Conservation (phyloP, 1,139 yeast genomes). For the Lodderomyces elongisporus region DNA sequence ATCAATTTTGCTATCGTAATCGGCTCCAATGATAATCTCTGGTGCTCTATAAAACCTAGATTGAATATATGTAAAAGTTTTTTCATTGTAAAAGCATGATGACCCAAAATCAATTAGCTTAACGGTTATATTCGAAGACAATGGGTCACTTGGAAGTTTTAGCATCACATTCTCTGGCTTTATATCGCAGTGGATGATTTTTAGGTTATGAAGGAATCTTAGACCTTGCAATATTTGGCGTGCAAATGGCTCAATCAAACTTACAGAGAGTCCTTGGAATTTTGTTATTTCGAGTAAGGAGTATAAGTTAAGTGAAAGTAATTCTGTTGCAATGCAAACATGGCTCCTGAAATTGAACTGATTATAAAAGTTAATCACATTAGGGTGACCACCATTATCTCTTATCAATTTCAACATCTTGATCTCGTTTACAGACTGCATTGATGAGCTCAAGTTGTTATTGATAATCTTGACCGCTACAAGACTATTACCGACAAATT, state of each 20-base stretch:
- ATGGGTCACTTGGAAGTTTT: conserved; percentile 21
- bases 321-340: conserved; percentile 75
- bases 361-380: conserved; percentile 51
- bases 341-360: conserved; percentile 82
- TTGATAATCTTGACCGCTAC: conserved; percentile 78
- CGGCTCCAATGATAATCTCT: conserved; percentile 76
- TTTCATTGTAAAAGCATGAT: conserved; percentile 45
- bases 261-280: conserved; percentile 58
- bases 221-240: conserved; percentile 57
- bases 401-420: conserved; percentile 54
- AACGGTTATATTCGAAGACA: conserved; percentile 24
- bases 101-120: conserved; percentile 68
- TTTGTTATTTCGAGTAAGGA: conserved; percentile 58
- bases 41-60: conserved; percentile 69
- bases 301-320: conserved; percentile 62
- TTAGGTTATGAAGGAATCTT: conserved; percentile 49
- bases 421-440: conserved; percentile 72
- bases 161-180: conserved; percentile 69
- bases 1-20: conserved; percentile 65
- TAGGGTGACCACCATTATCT: conserved; percentile 11
- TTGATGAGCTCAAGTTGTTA: conserved; percentile 67
- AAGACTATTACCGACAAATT: conserved; percentile 27
- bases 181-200: conserved; percentile 74
- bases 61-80: conserved; percentile 55
- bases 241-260: conserved; percentile 47